phyloP scores from a whole-genome alignment of 495 filamentous ascomycete genomes.

The Thozetella sp. region DNA sequence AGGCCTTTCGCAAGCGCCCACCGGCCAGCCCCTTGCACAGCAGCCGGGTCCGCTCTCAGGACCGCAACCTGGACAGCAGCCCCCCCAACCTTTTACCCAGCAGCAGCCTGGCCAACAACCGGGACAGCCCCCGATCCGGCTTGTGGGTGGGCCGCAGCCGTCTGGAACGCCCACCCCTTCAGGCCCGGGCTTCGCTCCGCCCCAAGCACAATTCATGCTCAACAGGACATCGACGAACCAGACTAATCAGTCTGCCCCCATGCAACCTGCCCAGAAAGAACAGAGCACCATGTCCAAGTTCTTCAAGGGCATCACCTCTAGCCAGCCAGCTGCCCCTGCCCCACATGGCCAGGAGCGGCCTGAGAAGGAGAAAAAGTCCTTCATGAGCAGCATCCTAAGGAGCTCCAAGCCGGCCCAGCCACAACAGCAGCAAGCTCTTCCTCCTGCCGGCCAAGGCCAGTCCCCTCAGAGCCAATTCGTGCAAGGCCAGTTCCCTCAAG shows the following conservation, averaged over 20 bases:
- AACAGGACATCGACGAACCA: neutral
- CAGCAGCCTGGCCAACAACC: slow-evolving; percentile 7
- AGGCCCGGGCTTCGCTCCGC: neutral
- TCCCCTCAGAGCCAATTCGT: neutral
- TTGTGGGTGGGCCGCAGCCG: neutral
- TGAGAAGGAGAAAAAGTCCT: slow-evolving; percentile 25
- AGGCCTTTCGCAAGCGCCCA: neutral
- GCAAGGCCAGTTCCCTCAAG: slow-evolving; percentile 8
- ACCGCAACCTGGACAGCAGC: neutral
- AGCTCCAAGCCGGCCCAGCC: slow-evolving; percentile 21
- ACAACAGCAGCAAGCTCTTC: neutral
- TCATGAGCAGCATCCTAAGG: slow-evolving; percentile 33
- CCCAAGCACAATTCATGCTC: neutral
- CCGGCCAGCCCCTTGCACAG: neutral
- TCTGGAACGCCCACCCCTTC: neutral
- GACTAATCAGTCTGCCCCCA: neutral
- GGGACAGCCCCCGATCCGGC: neutral
- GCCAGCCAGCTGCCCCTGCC: slow-evolving; percentile 2
- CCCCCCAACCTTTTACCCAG: slow-evolving; percentile 3
- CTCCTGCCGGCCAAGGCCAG: neutral
- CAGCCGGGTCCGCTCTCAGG: neutral
- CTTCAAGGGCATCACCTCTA: slow-evolving; percentile 20
- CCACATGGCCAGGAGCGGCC: slow-evolving; percentile 10
- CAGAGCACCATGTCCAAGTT: slow-evolving; percentile 33
- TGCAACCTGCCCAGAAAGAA: slow-evolving; percentile 25